Conservation (phyloP, 495 filamentous ascomycete species). For the Saxophila tyrrhenica region DNA sequence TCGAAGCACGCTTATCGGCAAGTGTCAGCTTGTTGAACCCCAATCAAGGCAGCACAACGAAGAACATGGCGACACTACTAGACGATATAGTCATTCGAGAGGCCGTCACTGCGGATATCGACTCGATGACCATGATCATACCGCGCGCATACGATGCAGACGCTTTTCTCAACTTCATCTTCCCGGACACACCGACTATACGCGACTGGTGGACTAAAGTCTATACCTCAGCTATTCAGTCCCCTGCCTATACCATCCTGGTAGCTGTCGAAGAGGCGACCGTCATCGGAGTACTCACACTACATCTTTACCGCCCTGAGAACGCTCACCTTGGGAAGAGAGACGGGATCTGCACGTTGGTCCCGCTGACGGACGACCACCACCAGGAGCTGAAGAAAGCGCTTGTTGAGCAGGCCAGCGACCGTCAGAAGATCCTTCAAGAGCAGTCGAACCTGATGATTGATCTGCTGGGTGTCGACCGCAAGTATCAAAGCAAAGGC, state of each 20-base stretch:
- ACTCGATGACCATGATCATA: neutral
- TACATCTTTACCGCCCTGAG: neutral
- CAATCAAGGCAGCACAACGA: too few relatives aligned
- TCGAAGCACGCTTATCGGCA: too few relatives aligned
- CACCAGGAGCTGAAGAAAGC: neutral
- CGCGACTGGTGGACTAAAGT: neutral
- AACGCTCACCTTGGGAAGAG: neutral
- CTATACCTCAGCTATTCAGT: neutral
- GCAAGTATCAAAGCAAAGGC: neutral
- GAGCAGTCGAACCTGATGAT: neutral
- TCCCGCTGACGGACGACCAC: neutral
- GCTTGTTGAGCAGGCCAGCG: neutral
- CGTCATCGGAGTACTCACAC: neutral
- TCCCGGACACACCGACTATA: neutral
- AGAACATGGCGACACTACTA: too few relatives aligned
- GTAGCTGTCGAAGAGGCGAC: neutral
- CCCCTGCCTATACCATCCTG: neutral
- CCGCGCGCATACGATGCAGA: neutral
- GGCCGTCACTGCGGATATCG: neutral
- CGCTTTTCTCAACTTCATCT: neutral
- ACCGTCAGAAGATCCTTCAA: neutral
- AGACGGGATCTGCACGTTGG: neutral
- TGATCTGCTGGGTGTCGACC: neutral
- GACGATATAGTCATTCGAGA: neutral
- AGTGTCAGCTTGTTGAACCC: too few relatives aligned